These are phyloP conservation scores for Hyphopichia wangnamkhiaoensis DNA, from an alignment of 1,139 yeast genomes.

Conservation along the genomic window DNA sequence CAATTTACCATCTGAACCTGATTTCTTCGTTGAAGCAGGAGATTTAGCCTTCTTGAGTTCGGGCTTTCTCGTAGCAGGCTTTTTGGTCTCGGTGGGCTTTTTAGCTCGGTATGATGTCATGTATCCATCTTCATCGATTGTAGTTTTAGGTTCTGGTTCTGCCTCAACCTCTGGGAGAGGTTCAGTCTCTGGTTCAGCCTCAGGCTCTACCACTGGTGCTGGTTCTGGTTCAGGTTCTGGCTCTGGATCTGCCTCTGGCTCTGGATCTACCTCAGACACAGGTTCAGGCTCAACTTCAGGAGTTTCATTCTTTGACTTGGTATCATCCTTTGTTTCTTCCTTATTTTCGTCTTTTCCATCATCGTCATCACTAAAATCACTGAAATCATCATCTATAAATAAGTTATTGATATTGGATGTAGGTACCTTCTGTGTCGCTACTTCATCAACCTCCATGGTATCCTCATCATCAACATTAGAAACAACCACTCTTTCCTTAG, in stretches of 20 bases:
- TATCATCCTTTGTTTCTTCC: slow-evolving; percentile 9
- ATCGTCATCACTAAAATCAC: slow-evolving; percentile 17
- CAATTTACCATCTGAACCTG: slow-evolving; percentile 21
- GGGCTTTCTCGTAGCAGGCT: too few relatives aligned
- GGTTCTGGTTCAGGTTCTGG: slow-evolving; percentile 3
- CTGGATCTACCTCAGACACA: slow-evolving; percentile 4
- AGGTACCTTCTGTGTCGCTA: slow-evolving; percentile 6
- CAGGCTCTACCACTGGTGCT: slow-evolving; percentile 4
- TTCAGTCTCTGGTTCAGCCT: slow-evolving; percentile 5
- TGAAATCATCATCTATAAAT: slow-evolving; percentile 13
- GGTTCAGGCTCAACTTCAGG: slow-evolving; percentile 5
- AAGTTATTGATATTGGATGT: slow-evolving; percentile 13
- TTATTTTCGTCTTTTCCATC: slow-evolving; percentile 4
- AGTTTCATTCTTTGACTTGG: slow-evolving; percentile 3
- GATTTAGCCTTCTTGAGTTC: too few relatives aligned
- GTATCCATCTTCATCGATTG: slow-evolving; percentile 45
- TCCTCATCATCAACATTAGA: slow-evolving; percentile 23
- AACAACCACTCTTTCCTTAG: slow-evolving; percentile 39
- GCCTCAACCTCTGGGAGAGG: slow-evolving; percentile 2
- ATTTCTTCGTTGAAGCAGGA: slow-evolving; percentile 7
- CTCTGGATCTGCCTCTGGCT: slow-evolving; percentile 7
- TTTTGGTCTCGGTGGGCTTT: slow-evolving; percentile 3
- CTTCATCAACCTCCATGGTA: slow-evolving; percentile 14
- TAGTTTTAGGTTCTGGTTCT: slow-evolving; percentile 19
- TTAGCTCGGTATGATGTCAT: slow-evolving; percentile 30